Evolutionary conservation across 352 stramenopile genomes (phyloP).

Genomic region (Phytophthora ohioensis): DNA sequence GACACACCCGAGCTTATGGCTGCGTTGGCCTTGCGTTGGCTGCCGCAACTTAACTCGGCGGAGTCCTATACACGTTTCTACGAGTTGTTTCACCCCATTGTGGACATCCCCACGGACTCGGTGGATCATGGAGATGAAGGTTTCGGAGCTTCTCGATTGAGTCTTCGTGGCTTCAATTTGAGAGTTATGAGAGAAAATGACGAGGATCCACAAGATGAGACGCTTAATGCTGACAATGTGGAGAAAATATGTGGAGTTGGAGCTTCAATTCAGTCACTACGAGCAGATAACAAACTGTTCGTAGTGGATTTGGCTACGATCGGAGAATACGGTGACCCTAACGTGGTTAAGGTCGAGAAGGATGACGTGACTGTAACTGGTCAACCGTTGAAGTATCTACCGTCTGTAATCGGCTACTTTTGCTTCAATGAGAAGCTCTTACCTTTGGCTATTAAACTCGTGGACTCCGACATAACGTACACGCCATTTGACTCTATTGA

Average conservation of each 20-base stretch:
- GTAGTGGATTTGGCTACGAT: constrained; percentile 48
- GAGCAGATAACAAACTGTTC: constrained; percentile 40
- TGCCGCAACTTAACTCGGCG: constrained; percentile 30
- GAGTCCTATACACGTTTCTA: constrained; percentile 43
- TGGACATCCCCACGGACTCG: constrained; percentile 23
- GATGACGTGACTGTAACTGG: neutral
- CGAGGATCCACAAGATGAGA: constrained; percentile 27
- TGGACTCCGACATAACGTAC: constrained; percentile 58
- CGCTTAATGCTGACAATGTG: constrained; percentile 42
- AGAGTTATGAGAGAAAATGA: constrained; percentile 25
- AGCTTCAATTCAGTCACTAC: constrained; percentile 27
- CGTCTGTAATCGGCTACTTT: constrained; percentile 51
- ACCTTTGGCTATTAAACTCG: constrained; percentile 51
- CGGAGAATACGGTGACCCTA: constrained; percentile 34
- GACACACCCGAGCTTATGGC: constrained; percentile 35
- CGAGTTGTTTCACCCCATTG: constrained; percentile 36
- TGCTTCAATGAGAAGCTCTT: constrained; percentile 52
- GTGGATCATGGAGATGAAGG: constrained; percentile 49
- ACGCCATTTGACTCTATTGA: constrained; percentile 46
- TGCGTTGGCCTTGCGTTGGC: constrained; percentile 21
- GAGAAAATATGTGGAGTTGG: constrained; percentile 37
- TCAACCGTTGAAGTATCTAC: constrained; percentile 45
- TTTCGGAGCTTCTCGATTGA: constrained; percentile 53
- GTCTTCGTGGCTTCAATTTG: constrained; percentile 59
- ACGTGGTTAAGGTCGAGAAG: constrained; percentile 29